Conservation (phyloP, 169 alveolate genomes). For the Eimeria maxima region DNA sequence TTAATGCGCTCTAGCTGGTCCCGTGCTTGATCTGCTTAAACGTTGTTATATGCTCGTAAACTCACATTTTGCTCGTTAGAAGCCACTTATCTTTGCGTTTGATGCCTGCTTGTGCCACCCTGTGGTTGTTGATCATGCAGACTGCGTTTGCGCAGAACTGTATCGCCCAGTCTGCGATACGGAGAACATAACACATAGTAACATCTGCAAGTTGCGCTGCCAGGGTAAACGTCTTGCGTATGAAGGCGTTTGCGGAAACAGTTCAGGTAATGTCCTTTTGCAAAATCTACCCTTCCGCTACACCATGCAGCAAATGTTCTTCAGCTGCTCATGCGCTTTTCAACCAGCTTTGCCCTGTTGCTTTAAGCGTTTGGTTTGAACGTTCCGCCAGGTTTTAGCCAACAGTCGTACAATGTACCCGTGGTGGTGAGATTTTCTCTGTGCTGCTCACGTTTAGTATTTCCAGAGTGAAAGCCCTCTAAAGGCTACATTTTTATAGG, state of each 20-base stretch:
- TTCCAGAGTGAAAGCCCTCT: background rate
- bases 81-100: background rate
- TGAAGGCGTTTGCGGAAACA: conserved; percentile 12
- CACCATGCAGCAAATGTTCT: background rate
- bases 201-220: conserved; percentile 32
- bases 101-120: background rate
- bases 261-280: background rate
- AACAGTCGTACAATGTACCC: background rate
- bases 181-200: background rate
- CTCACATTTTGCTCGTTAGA: background rate
- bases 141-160: conserved; percentile 3
- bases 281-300: background rate
- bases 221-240: background rate
- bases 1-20: background rate
- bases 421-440: background rate
- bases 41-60: background rate
- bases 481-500: background rate
- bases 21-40: background rate
- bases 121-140: conserved; percentile 13
- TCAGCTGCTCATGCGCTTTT: background rate
- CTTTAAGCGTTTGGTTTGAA: background rate
- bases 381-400: background rate
- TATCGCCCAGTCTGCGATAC: conserved; percentile 45
- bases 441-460: background rate
- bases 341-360: background rate